Conservation (phyloP, 1,284 basidiomycete genomes). For the Melanopsichium pennsylvanicum region DNA sequence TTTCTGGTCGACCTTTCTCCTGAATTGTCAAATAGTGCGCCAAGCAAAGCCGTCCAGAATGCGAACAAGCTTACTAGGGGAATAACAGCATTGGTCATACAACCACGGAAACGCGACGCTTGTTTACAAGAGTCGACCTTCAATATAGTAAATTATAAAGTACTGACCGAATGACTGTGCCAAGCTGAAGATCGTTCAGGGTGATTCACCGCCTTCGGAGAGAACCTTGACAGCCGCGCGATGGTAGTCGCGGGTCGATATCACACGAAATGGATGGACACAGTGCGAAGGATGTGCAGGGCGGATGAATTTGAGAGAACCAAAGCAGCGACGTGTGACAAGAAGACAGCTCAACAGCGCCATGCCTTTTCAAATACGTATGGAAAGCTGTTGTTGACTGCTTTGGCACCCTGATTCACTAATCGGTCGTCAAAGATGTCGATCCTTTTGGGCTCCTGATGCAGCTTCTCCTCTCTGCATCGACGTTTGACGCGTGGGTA, state of each 20-base stretch:
- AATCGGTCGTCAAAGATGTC: too few relatives aligned
- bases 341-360: too few relatives aligned
- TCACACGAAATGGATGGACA: too few relatives aligned
- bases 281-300: too few relatives aligned
- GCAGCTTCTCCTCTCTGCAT: neutral
- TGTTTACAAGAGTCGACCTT: too few relatives aligned
- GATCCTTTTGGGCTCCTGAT: too few relatives aligned
- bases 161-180: neutral
- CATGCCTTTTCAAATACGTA: too few relatives aligned
- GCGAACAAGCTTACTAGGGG: neutral
- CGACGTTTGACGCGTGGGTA: neutral
- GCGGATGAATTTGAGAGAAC: neutral
- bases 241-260: neutral
- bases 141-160: neutral
- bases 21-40: constrained; percentile 20
- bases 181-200: constrained; percentile 1
- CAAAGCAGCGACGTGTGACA: too few relatives aligned
- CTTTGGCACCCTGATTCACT: too few relatives aligned
- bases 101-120: too few relatives aligned
- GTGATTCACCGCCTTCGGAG: neutral
- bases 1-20: neutral
- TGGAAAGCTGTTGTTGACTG: too few relatives aligned
- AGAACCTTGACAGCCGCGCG: constrained; percentile 1
- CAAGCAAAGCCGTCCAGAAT: constrained; percentile 3
- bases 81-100: too few relatives aligned